Evolutionary conservation across 331 rosid species (phyloP).

Genomic region (Acacia concinna): DNA sequence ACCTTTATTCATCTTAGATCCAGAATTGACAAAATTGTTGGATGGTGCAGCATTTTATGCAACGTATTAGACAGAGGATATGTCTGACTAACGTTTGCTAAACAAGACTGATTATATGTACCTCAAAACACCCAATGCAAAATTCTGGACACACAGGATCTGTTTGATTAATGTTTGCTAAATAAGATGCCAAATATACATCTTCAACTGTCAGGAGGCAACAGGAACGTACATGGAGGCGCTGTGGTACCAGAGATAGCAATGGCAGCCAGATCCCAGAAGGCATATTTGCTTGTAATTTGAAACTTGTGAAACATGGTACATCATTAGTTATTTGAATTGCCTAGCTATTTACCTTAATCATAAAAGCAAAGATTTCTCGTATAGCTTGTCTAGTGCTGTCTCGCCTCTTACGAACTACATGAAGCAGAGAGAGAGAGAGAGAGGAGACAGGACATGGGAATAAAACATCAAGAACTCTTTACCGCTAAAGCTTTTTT

Average conservation of each 20-base stretch:
- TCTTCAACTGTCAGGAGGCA: background rate
- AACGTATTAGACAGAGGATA: too few species aligned
- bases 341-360: background rate
- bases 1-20: background rate
- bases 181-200: background rate
- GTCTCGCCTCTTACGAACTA: background rate
- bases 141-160: background rate
- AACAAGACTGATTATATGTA: background rate
- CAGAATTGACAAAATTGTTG: background rate
- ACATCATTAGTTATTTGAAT: background rate
- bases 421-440: background rate
- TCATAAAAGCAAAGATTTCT: background rate
- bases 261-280: background rate
- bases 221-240: background rate
- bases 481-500: background rate
- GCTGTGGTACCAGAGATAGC: background rate
- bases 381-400: background rate
- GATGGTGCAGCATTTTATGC: background rate
- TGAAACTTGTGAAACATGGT: background rate
- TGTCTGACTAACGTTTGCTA: too few species aligned
- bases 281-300: conserved; percentile 6
- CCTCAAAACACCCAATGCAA: background rate
- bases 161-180: background rate
- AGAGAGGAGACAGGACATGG: background rate
- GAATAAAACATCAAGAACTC: conserved; percentile 17